phyloP scores from a whole-genome alignment of 176 grass and related monocot species.

The Oryza glumipatula region DNA sequence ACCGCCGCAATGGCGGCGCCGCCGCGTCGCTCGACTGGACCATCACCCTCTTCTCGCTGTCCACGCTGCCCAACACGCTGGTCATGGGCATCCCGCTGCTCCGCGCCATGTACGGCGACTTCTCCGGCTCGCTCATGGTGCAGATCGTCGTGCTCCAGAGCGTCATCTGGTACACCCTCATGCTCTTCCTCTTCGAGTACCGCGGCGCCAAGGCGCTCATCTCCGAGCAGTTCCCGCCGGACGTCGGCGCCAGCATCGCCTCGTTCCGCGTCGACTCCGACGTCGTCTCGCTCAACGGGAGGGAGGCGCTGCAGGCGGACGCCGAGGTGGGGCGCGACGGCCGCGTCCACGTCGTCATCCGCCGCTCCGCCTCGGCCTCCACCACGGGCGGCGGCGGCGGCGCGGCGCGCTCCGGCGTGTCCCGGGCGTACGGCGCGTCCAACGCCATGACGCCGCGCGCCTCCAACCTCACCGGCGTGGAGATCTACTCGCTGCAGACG shows the following conservation, averaged over 20 bases:
- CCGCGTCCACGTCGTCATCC: conserved; percentile 63
- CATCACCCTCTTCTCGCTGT: conserved; percentile 96
- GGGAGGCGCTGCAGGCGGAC: conserved; percentile 89
- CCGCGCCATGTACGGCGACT: conserved; percentile 92
- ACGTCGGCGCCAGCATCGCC: conserved; percentile 81
- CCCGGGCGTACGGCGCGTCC: conserved; percentile 48
- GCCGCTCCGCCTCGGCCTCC: conserved; percentile 51
- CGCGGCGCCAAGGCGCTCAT: conserved; percentile 94
- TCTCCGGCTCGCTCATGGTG: conserved; percentile 90
- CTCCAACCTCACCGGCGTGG: conserved; percentile 92
- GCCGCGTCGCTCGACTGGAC: conserved; percentile 70
- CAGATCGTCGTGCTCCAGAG: conserved; percentile 99
- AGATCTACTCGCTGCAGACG: conserved; percentile 98
- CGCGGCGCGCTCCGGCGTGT: conserved; percentile 36
- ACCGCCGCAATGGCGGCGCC: conserved; percentile 32
- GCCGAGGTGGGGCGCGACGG: conserved; percentile 91
- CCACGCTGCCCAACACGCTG: conserved; percentile 96
- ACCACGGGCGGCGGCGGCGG: conserved; percentile 55
- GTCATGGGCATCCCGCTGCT: conserved; percentile 99
- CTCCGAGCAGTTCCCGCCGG: conserved; percentile 95
- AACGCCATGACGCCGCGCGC: conserved; percentile 84
- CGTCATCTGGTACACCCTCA: conserved; percentile 97
- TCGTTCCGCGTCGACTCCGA: conserved; percentile 96
- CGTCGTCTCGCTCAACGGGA: conserved; percentile 84
- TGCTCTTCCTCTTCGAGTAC: conserved; percentile 99